Evolutionary conservation across 176 grass and related monocot species (phyloP).

Genomic region (Poa annua): DNA sequence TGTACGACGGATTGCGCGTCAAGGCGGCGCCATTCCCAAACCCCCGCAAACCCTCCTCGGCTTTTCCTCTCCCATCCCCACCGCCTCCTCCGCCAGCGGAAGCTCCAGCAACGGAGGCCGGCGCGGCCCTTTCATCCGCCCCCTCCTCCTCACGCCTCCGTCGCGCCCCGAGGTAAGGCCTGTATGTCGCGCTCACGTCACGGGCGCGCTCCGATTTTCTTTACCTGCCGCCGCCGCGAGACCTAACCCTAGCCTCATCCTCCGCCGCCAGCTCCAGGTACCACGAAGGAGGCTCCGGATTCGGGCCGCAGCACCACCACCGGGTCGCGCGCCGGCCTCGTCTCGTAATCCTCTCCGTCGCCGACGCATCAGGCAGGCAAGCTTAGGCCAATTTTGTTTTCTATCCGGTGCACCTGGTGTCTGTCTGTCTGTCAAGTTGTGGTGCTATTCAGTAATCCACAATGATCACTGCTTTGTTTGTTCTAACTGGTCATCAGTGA

Average conservation of each 20-base stretch:
- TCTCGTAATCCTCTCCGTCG: background rate
- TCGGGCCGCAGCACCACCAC: background rate
- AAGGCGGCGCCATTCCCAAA: slow-evolving; percentile 41
- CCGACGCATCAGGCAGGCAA: slow-evolving; percentile 25
- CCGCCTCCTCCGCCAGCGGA: background rate
- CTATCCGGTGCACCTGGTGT: background rate
- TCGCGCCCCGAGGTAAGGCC: slow-evolving; percentile 9
- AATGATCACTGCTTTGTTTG: background rate
- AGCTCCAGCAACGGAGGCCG: too few species aligned
- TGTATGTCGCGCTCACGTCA: background rate
- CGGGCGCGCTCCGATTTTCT: background rate
- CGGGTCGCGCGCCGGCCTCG: background rate
- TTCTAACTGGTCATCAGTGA: background rate
- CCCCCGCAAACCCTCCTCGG: background rate
- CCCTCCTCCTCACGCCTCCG: background rate
- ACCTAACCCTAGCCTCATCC: slow-evolving; percentile 9
- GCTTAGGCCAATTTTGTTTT: background rate
- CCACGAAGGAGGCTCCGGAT: background rate
- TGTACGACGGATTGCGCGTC: too few species aligned
- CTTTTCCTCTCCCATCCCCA: background rate
- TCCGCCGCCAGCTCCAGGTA: slow-evolving; percentile 1
- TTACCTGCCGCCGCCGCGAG: background rate
- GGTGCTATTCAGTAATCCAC: background rate
- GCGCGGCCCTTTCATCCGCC: too few species aligned
- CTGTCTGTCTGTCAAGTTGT: background rate